Evolutionary conservation across 805 yeast species (phyloP).

Genomic region (Wickerhamomyces tratensis): DNA sequence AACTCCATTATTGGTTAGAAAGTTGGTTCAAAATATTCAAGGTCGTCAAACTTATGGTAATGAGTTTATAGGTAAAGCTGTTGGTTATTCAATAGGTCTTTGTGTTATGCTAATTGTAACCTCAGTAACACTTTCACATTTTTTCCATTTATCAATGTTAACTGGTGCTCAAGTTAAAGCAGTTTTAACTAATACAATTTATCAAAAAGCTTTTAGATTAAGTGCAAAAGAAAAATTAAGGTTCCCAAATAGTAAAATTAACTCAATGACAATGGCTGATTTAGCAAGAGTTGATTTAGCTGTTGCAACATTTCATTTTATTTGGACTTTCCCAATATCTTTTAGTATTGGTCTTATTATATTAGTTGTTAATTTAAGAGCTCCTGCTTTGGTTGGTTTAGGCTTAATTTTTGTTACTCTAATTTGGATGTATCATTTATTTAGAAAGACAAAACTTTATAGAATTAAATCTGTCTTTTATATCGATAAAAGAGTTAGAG

Average conservation of each 20-base stretch:
- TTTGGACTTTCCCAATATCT: slow-evolving; percentile 55
- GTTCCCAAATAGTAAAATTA: slow-evolving; percentile 61
- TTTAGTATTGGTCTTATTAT: slow-evolving; percentile 54
- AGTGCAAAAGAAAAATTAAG: slow-evolving; percentile 46
- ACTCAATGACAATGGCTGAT: slow-evolving; percentile 76
- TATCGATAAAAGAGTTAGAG: slow-evolving; percentile 71
- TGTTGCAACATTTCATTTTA: slow-evolving; percentile 54
- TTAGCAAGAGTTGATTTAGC: slow-evolving; percentile 74
- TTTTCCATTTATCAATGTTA: slow-evolving; percentile 49
- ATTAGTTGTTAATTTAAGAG: slow-evolving; percentile 61
- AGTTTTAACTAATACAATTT: slow-evolving; percentile 57
- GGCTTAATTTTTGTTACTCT: slow-evolving; percentile 39
- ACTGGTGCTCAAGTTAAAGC: slow-evolving; percentile 68
- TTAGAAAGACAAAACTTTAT: slow-evolving; percentile 41
- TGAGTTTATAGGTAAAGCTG: slow-evolving; percentile 41
- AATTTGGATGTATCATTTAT: slow-evolving; percentile 30
- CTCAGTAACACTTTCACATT: slow-evolving; percentile 48
- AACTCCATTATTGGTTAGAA: slow-evolving; percentile 58
- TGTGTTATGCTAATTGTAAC: slow-evolving; percentile 40
- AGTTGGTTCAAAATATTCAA: slow-evolving; percentile 57
- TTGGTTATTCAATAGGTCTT: slow-evolving; percentile 71
- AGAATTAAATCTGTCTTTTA: slow-evolving; percentile 48
- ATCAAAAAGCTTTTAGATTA: slow-evolving; percentile 57
- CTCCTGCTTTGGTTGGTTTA: slow-evolving; percentile 61
- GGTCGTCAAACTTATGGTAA: slow-evolving; percentile 33